Evolutionary conservation across 495 filamentous ascomycete genomes (phyloP), one percentile per base, ranked within the genome.

Genomic region (Aspergillus sparsus): DNA sequence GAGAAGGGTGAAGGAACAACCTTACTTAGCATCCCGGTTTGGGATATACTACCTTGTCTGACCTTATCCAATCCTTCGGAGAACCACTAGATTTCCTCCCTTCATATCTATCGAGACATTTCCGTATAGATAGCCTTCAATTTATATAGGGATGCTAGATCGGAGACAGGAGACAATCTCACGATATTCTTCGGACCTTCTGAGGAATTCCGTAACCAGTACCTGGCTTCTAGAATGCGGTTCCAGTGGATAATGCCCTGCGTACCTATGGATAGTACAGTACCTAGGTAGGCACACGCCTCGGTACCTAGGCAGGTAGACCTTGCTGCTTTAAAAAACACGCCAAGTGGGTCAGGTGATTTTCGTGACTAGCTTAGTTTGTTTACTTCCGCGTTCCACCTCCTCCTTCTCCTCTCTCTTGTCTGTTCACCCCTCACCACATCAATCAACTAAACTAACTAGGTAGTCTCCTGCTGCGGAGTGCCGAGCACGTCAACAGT

Each of bases 331-430:
- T 47, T 47, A 13, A 42, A 21, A 21, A 9, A 10, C n/a, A 47
- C 21, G 21, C n/a, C 44, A 47, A 47, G 44, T 47, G 44, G 44
- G 44, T 47, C 44, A 47, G 44, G 44, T 47, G 44, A 47, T 47
- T 47, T 47, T 47, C 44, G 44, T 47, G 44, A 18, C 44, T 47
- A 47, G 44, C 44, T 47, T 18, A 27, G 21, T 27, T 27, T 27
- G 21, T 27, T 27, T 27, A 27, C 21, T 27, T 27, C 21, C 21
- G 21, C 21, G 21, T 27, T 27, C 21, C 21, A 3, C 21, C 21
- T 27, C 21, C 21, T 27, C 21, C 21, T 27, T 27, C 21, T 27
- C 21, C 3, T 3, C 21, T 27, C 21, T 27, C 21, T 27, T 3
- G 21, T 27, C 21, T 27, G 21, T 27, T 27, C 21, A 27, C 21